Base-by-base conservation (phyloP, 345 rosid genomes). In the Lenwebbia sp. region DNA sequence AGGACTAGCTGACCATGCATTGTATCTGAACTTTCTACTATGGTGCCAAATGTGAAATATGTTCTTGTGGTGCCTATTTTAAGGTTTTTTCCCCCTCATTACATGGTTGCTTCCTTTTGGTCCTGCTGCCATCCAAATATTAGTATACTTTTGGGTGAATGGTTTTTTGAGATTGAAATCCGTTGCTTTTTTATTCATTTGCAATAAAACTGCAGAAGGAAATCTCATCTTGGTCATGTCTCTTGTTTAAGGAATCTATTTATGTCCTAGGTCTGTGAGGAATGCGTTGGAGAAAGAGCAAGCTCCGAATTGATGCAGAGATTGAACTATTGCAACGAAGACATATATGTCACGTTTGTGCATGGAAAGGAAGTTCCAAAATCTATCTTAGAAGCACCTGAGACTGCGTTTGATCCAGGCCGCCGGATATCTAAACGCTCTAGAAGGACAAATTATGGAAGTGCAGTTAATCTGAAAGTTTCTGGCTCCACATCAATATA, bases 341-440 rank as follows among this genome's bases (percentile, higher is more conserved):
- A 97, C 87, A 94, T 97, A 88, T 88, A 85, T 89, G 96, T 97
- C 60, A 91, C 89, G 62, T 95, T 95, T 85, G 93, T 97, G 75
- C 96, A 94, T 78, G 96, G 98, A 81, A 97, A 97, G 86, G 99
- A 96, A 92, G 99, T 97, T 86, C 99, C 99, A 86, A 94, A 90
- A 84, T 94, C 98, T 84, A 91, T 97, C 88, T 87, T 97, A 88
- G 95, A 96, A 88, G 96, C 96, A 76, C 92, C 99, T 87, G 94
- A 93, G 85, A 86, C 93, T 54, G 86, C 89, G 65, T 89, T 89
- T 88, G 99, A 95, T 89, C 94, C 94, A 85, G 98, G 94, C 88
- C 91, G 98, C 30, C 93, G 98, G 82, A 92, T 92, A 50, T 96
- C 99, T 41, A 97, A 97, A 89, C 96, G 99, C 51, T 91, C 99